Evolutionary conservation across 2,329 filamentous ascomycete genomes (phyloP).

Genomic region (Penicillium occitanis): DNA sequence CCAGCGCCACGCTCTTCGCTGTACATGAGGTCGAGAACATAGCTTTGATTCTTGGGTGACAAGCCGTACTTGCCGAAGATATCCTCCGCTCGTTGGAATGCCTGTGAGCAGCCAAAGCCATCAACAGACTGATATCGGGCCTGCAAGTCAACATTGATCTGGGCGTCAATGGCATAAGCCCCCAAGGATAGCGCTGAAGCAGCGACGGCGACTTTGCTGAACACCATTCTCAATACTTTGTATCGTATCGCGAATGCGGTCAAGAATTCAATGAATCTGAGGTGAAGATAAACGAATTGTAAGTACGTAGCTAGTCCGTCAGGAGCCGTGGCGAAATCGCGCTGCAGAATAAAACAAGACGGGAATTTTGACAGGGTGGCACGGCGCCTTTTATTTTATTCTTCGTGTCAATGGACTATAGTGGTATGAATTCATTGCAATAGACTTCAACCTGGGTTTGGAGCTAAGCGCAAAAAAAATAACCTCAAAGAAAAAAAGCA

Average conservation of each 20-base stretch:
- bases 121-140: constrained; percentile 41
- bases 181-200: neutral
- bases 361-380: neutral
- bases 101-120: constrained; percentile 53
- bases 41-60: constrained; percentile 26
- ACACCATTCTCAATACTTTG: neutral
- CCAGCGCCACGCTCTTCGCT: constrained; percentile 49
- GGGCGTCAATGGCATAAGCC: neutral
- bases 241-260: neutral
- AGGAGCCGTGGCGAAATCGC: neutral
- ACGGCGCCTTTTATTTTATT: neutral
- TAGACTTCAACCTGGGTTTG: neutral
- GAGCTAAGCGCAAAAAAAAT: neutral
- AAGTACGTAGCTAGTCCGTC: neutral
- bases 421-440: neutral
- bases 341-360: neutral
- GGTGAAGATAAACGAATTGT: neutral
- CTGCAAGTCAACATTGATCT: constrained; percentile 27
- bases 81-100: constrained; percentile 48
- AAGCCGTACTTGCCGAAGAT: constrained; percentile 34
- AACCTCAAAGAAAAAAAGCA: neutral
- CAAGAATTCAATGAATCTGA: neutral
- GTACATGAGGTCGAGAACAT: constrained; percentile 50
- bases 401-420: neutral
- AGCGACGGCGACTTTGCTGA: neutral